phyloP scores from a whole-genome alignment of 164 flowering plant genomes.

The Piper longum region DNA sequence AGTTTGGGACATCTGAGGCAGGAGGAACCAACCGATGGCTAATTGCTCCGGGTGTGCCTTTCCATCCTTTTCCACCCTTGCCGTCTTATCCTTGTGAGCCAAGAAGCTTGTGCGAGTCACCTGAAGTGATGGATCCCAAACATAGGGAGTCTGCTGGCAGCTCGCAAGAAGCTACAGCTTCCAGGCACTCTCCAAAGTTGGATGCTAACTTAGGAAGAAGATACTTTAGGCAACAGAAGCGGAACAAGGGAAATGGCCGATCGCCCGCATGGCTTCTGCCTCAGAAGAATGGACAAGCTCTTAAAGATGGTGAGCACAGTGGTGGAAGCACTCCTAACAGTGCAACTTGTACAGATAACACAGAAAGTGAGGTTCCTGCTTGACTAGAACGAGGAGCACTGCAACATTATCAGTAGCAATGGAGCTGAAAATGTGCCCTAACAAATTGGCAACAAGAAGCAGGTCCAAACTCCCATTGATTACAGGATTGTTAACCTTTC shows the following conservation, averaged over 20 bases:
- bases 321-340: neutral
- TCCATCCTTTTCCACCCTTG: constrained; percentile 81
- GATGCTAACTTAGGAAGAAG: constrained; percentile 34
- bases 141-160: constrained; percentile 4
- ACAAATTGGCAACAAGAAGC: neutral
- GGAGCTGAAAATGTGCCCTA: neutral
- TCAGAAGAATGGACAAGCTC: constrained; percentile 26
- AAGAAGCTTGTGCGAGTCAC: constrained; percentile 7
- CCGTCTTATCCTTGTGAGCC: constrained; percentile 39
- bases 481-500: neutral
- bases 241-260: constrained; percentile 19
- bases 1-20: constrained; percentile 33
- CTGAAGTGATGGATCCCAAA: constrained; percentile 1
- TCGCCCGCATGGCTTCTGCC: constrained; percentile 39
- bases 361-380: constrained; percentile 4
- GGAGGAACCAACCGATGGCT: constrained; percentile 33
- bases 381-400: neutral
- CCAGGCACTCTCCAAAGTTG: constrained; percentile 16
- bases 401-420: neutral
- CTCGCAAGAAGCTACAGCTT: constrained; percentile 9
- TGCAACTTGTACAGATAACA: constrained; percentile 17
- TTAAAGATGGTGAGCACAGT: constrained; percentile 7
- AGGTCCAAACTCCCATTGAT: neutral
- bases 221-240: constrained; percentile 57
- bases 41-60: constrained; percentile 60